Percentiles rank a stretch among this genome's conserved stretches.
phyloP scores from a whole-genome alignment of 192 early-diverging fungal species.

The Thamnidium elegans region DNA sequence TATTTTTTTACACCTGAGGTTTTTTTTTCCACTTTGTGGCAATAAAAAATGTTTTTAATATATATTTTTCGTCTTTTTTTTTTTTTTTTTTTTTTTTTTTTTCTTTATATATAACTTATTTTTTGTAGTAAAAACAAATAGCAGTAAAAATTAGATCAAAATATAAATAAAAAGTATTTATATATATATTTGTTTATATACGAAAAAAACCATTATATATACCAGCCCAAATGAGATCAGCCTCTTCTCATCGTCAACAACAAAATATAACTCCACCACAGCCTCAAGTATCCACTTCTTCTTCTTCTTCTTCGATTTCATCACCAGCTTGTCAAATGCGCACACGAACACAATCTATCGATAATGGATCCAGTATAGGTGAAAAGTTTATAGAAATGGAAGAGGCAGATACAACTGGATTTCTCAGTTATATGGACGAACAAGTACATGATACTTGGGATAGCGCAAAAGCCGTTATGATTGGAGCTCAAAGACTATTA shows the following conservation, averaged over 20 bases:
- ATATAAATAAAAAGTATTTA: neutral
- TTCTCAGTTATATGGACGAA: slow-evolving; percentile 54
- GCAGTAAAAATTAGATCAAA: too few species aligned
- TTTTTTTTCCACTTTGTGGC: neutral
- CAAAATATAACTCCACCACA: neutral
- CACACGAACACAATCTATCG: slow-evolving; percentile 12
- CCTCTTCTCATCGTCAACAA: neutral
- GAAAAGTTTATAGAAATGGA: slow-evolving; percentile 44
- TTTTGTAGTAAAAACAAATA: too few species aligned
- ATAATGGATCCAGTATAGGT: neutral
- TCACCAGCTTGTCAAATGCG: slow-evolving; percentile 4
- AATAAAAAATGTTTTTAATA: too few species aligned
- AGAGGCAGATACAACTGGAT: slow-evolving; percentile 47
- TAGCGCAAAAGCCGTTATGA: slow-evolving; percentile 47
- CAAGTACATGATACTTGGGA: slow-evolving; percentile 51
- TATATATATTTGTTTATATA: neutral
- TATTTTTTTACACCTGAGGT: neutral
- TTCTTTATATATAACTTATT: neutral
- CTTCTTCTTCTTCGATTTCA: neutral
- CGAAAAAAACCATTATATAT: too few species aligned
- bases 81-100: neutral
- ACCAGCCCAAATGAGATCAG: too few species aligned
- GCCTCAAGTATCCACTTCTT: neutral
- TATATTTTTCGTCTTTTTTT: neutral
- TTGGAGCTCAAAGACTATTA: slow-evolving; percentile 54